Base-by-base conservation (phyloP, 139 green algal genomes). In the Chlamydomonas sp. region DNA sequence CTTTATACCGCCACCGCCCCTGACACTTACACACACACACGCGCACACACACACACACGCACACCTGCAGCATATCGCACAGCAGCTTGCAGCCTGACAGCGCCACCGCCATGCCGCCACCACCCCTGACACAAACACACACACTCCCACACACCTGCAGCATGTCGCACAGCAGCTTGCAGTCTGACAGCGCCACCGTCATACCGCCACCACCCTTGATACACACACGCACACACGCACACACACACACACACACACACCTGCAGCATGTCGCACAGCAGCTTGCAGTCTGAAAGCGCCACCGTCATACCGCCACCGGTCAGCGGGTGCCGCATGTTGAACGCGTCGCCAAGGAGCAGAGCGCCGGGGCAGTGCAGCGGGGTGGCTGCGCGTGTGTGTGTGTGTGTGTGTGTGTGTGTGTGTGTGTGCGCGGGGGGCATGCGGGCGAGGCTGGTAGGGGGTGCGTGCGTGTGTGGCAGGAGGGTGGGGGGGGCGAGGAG, bases 281-380 rank as follows among this genome's bases (percentile, higher is more conserved):
- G 77, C 33, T 69, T 65, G 77, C 88, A 90, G 84, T 98, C 94
- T 24, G 82, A 88, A 48, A 98, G 79, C n/a, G 94, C 94, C 6
- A 98, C 93, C 2, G 84, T 92, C 84, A 89, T 90, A 73, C 85
- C 84, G 29, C 83, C 86, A 35, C 89, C 90, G 0, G 90, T 96
- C 35, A 98, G 79, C n/a, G 93, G 93, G 76, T 97, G 94, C 3
- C 93, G 82, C 94, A 99, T 99, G 88, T 99, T 99, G 84, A 98
- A 99, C 0, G 94, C 91, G 72, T 99, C 94, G 2, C 94, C 94
- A 73, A 99, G 84, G 61, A 99, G 81, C 66, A 99, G 79, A 0
- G 91, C 94, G 26, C 92, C 88, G 67, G 80, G 59, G 8, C 66
- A 65, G 49, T 86, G 83, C 10, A 50, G 39, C 39, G 13, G 8